phyloP scores from a whole-genome alignment of 2,329 filamentous ascomycete species.

The Colletotrichum chlorophyti region DNA sequence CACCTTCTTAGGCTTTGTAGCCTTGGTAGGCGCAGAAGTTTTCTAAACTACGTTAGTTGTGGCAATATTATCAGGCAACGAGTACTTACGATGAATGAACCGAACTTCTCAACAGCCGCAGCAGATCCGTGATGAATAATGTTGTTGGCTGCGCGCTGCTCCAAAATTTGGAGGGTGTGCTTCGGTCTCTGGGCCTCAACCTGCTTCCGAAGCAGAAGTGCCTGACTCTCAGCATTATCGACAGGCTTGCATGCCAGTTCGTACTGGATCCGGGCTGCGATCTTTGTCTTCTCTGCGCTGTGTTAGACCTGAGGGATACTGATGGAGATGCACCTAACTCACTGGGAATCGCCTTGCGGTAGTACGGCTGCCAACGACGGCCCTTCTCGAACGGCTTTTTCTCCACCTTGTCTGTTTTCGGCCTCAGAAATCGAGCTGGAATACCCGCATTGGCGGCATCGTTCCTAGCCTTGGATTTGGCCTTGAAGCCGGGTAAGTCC shows the following conservation, averaged over 20 bases:
- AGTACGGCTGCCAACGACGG: slow-evolving; percentile 63
- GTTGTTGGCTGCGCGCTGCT: slow-evolving; percentile 55
- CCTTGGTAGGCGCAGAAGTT: slow-evolving; percentile 47
- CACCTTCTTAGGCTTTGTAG: slow-evolving; percentile 65
- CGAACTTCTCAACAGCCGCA: slow-evolving; percentile 53
- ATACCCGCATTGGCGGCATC: slow-evolving; percentile 65
- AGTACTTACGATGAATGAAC: slow-evolving; percentile 63
- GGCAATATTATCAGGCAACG: neutral
- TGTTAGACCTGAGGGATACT: neutral
- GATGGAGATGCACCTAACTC: slow-evolving; percentile 35
- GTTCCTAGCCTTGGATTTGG: slow-evolving; percentile 61
- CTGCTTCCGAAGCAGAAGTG: slow-evolving; percentile 42
- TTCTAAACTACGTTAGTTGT: slow-evolving; percentile 49
- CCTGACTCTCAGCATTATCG: slow-evolving; percentile 47
- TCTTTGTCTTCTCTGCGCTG: slow-evolving; percentile 75
- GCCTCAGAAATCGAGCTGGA: slow-evolving; percentile 60
- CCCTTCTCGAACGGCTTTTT: slow-evolving; percentile 54
- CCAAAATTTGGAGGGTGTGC: slow-evolving; percentile 57
- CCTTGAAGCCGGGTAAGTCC: slow-evolving; percentile 71
- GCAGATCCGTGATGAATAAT: slow-evolving; percentile 67
- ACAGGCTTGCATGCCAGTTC: slow-evolving; percentile 64
- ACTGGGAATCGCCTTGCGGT: slow-evolving; percentile 79
- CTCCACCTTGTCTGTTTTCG: slow-evolving; percentile 49
- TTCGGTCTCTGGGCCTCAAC: slow-evolving; percentile 57
- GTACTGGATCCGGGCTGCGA: slow-evolving; percentile 75